Evolutionary conservation across 2,329 filamentous ascomycete genomes (phyloP).

Genomic region (Penicillium hordei): DNA sequence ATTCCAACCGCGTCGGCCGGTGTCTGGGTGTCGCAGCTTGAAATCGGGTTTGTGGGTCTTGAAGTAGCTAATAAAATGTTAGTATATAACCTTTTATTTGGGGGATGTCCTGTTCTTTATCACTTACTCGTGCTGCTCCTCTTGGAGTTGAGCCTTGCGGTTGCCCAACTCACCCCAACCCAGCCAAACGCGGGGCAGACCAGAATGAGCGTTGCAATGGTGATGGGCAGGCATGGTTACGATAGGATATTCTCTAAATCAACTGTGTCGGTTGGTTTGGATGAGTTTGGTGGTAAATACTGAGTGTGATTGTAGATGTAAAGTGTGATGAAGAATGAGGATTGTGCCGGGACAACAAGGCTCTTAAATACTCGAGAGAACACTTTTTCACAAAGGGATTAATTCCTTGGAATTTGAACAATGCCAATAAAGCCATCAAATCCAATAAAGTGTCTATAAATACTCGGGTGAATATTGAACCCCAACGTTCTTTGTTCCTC

Average conservation of each 20-base stretch:
- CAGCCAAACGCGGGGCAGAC: slow-evolving; percentile 3
- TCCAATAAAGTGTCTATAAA: not conserved
- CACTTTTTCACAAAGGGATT: not conserved
- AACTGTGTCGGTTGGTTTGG: not conserved
- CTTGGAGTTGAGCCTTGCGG: slow-evolving; percentile 7
- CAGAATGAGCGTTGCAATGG: slow-evolving; percentile 2
- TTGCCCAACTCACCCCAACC: slow-evolving; percentile 5
- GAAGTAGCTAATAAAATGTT: not conserved
- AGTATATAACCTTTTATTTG: not conserved
- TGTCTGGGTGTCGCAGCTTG: not conserved
- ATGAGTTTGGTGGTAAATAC: not conserved
- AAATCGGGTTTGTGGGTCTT: not conserved
- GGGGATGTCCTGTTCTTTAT: not conserved
- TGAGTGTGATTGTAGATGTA: not conserved
- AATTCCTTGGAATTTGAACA: not conserved
- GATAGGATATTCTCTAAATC: too few relatives aligned
- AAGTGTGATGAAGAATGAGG: not conserved
- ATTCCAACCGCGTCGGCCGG: not conserved
- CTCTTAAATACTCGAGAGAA: not conserved
- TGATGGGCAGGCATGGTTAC: not conserved
- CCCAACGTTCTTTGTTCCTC: not conserved
- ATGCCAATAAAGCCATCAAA: not conserved
- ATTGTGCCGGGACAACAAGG: not conserved
- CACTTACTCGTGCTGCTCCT: not conserved
- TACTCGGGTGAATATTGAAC: not conserved